A percentile compares a stretch with the other conserved stretches of the same genome.
phyloP scores from a whole-genome alignment of 352 stramenopile genomes.

The Aphanomyces euteiches region DNA sequence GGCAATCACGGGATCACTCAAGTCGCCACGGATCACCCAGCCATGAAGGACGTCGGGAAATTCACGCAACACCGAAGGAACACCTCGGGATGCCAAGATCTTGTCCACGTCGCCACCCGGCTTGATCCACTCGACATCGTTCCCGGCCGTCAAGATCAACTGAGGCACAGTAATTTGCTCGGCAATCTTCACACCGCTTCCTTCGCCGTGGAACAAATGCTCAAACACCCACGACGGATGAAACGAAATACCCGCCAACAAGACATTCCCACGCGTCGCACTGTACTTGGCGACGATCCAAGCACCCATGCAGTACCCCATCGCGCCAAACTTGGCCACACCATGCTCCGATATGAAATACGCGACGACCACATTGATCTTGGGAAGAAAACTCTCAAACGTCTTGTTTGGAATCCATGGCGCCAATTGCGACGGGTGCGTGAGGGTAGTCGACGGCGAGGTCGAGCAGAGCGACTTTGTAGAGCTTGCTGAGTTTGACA shows the following conservation, averaged over 20 bases:
- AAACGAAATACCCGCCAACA: slow-evolving; percentile 48
- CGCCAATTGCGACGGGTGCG: slow-evolving; percentile 40
- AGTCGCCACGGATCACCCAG: slow-evolving; percentile 13
- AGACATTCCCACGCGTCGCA: no score
- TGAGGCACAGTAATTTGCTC: slow-evolving; percentile 70
- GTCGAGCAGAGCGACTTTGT: no score
- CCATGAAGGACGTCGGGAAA: slow-evolving; percentile 13
- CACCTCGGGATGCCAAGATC: slow-evolving; percentile 39
- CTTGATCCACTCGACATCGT: slow-evolving; percentile 69
- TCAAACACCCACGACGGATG: slow-evolving; percentile 75
- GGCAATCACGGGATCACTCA: neutral
- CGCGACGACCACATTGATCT: slow-evolving; percentile 63
- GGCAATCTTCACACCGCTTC: slow-evolving; percentile 63
- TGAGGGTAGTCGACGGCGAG: no score
- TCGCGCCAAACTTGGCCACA: slow-evolving; percentile 60
- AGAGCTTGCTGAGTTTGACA: no score
- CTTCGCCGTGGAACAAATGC: slow-evolving; percentile 69
- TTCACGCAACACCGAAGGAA: neutral
- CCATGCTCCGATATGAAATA: slow-evolving; percentile 64
- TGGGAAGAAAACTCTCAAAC: slow-evolving; percentile 41
- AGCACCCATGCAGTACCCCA: slow-evolving; percentile 81
- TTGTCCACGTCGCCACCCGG: slow-evolving; percentile 66
- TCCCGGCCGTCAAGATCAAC: slow-evolving; percentile 58
- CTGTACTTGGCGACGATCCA: slow-evolving; percentile 57
- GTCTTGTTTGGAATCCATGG: neutral